Evolutionary conservation across 306 rosid species (phyloP), one percentile per base, ranked within the genome.

Genomic region (Quercus mongolica): DNA sequence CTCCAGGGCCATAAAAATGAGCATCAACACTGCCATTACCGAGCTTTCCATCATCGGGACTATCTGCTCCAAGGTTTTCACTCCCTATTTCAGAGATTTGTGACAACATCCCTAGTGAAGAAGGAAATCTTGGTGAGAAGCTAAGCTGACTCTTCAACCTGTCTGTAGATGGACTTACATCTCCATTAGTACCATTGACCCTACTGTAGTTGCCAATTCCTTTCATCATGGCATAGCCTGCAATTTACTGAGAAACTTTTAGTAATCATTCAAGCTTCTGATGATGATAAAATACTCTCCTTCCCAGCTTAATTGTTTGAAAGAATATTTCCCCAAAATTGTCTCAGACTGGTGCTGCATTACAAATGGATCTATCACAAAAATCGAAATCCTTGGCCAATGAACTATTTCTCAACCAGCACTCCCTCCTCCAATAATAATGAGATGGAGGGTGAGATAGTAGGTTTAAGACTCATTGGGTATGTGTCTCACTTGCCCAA

Each of bases 71-170:
- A n/a, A 81, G 81, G 69, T 63, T 86, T 59, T 89, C 97, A 62
- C 67, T 82, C 67, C 46, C 92, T 33, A 84, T 41, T 72, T 91
- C 94, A 3, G 94, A 85, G 71, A 89, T 89, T 49, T 89, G 89
- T 6, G 97, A 81, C 79, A 92, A 79, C 81, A 91, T 76, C 76
- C 94, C 96, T 74, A 88, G 54, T 14, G 91, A 89, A 77, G 86
- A 81, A 79, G 81, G 83, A 21, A 59, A 83, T 80, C 90, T 81
- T 33, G 90, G 79, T 67, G 91, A 76, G 83, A 94, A 88, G 84
- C 86, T 88, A 69, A 85, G 59, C 68, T 87, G 93, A 80, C 79
- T 79, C 82, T 76, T 93, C 89, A 89, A 83, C 84, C 90, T 82
- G 76, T 81, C 79, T 25, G 84, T 71, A 2, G 90, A 63, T 44